phyloP scores from a whole-genome alignment of 2,329 filamentous ascomycete genomes.

The Aspergillus tanneri region DNA sequence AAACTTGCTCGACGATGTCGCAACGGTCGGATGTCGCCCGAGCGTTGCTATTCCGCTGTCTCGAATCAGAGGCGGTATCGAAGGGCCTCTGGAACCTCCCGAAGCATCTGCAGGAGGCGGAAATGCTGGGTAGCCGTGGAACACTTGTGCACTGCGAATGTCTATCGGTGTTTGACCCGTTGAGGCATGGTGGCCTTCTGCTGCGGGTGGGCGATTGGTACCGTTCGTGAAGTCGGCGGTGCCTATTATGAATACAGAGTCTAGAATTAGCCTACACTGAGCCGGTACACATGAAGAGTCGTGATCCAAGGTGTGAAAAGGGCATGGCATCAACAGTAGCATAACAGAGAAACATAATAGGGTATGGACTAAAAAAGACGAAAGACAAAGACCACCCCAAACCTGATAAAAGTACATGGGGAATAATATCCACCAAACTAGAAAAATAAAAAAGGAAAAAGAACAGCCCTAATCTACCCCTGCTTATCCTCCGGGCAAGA shows the following conservation, averaged over 20 bases:
- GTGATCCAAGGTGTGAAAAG: conserved; percentile 13
- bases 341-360: conserved; percentile 21
- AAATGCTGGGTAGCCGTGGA: conserved; percentile 68
- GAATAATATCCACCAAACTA: conserved; percentile 6
- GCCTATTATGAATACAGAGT: conserved; percentile 34
- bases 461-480: neutral
- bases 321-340: conserved; percentile 20
- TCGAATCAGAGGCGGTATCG: conserved; percentile 66
- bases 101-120: conserved; percentile 54
- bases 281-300: conserved; percentile 23
- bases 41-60: conserved; percentile 51
- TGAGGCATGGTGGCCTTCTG: conserved; percentile 49
- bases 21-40: conserved; percentile 33
- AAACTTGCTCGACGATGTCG: conserved; percentile 31
- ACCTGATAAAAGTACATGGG: conserved; percentile 16
- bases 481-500: neutral
- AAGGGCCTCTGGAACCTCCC: conserved; percentile 53
- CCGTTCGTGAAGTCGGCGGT: conserved; percentile 39
- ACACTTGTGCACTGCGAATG: conserved; percentile 71
- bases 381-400: conserved; percentile 6
- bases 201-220: conserved; percentile 65
- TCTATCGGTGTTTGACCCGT: conserved; percentile 59
- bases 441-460: neutral
- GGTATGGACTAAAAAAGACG: conserved; percentile 20
- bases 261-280: conserved; percentile 46